Conservation (phyloP, 148 eudicot species). For the Oxyria digyna region DNA sequence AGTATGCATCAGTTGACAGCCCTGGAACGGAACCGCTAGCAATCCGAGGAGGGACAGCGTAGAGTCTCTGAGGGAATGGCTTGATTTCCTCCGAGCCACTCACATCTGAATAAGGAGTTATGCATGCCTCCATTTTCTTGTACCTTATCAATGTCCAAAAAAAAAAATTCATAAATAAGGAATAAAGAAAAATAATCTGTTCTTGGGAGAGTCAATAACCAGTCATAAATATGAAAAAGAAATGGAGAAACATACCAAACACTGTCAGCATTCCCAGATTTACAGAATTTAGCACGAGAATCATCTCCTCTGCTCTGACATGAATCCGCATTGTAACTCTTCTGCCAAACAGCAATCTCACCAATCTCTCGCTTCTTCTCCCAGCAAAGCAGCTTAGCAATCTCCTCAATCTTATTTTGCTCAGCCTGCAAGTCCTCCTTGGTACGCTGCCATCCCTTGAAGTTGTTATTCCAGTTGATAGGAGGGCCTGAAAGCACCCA, state of each 20-base stretch:
- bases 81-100: constrained; percentile 27
- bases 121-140: constrained; percentile 87
- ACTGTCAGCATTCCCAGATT: constrained; percentile 45
- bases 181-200: neutral
- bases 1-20: constrained; percentile 49
- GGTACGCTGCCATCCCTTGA: constrained; percentile 72
- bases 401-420: constrained; percentile 77
- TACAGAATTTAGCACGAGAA: constrained; percentile 44
- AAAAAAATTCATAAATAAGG: neutral
- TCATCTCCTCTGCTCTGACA: constrained; percentile 46
- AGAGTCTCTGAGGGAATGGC: constrained; percentile 81
- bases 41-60: constrained; percentile 75
- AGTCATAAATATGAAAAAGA: neutral
- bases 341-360: constrained; percentile 86
- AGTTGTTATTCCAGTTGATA: constrained; percentile 75
- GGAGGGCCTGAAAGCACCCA: constrained; percentile 99
- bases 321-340: constrained; percentile 40
- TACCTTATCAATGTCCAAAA: constrained; percentile 38
- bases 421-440: constrained; percentile 72
- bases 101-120: constrained; percentile 42
- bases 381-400: constrained; percentile 89
- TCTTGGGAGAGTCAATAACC: neutral
- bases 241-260: constrained; percentile 51
- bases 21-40: constrained; percentile 69
- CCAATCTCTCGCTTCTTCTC: constrained; percentile 73